Base-by-base conservation (phyloP, 2,329 filamentous ascomycete species). In the Pyricularia sp. region DNA sequence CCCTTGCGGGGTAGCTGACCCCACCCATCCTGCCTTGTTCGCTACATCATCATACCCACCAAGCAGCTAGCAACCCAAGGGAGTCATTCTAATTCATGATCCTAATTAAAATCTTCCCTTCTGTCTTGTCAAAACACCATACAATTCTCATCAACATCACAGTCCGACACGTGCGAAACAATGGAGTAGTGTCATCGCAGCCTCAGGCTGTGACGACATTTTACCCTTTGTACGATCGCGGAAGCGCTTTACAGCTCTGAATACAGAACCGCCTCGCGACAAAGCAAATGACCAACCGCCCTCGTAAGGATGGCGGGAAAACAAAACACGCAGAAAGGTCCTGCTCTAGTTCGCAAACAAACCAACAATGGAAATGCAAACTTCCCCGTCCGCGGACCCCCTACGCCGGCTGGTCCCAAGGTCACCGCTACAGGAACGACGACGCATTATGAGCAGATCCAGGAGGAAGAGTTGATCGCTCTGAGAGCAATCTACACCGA, bases 401-500 rank as follows among this genome's bases (percentile, higher is more conserved):
- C 40, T 49, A 49, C 40, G 5, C 40, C 19, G 40, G 40, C 40
- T 49, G 19, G 16, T 49, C 40, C 40, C 68, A 78, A 77, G 69
- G 74, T 77, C 68, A 71, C 74, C 66, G 76, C 76, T 69, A 73
- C 77, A 66, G 74, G 78, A 31, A 53, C 19, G 63, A 67, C 49
- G 66, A 72, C 82, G 19, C 79, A 92, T 72, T 96, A 97, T 77
- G 85, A 87, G 68, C 89, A 96, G 76, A 86, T 90, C 40, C 94
- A 97, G 77, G 82, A 89, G 71, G 90, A 96, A 73, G 94, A 97
- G 78, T 82, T 96, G 65, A 84, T 94, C 73, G 93, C 87, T 60
- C 81, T 97, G 66, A 83, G 89, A 71, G 90, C 93, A 57, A 96
- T 97, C 62, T 97, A 94, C 73, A 88, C 88, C 69, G 91, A 96